Evolutionary conservation across 2,329 filamentous ascomycete species (phyloP).

Genomic region (Aspergillus quadricinctus): DNA sequence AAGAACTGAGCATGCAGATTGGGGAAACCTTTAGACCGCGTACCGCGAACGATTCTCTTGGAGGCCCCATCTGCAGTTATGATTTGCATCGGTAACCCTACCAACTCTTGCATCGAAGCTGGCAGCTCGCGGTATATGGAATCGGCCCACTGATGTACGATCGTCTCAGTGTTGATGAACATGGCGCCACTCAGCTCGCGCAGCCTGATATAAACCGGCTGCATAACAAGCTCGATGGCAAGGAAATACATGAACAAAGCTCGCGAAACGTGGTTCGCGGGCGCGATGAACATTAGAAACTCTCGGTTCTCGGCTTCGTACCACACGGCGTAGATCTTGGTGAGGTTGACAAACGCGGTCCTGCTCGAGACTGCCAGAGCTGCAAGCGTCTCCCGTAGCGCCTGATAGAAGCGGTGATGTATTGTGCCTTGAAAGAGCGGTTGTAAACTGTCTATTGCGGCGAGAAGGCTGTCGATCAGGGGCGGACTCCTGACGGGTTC

Average conservation of each 20-base stretch:
- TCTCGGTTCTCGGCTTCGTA: slow-evolving; percentile 37
- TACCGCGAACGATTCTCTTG: neutral
- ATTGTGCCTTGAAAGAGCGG: slow-evolving; percentile 31
- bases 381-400: slow-evolving; percentile 20
- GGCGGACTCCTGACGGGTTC: neutral
- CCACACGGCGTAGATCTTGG: slow-evolving; percentile 39
- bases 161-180: slow-evolving; percentile 6
- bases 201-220: slow-evolving; percentile 12
- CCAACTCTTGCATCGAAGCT: slow-evolving; percentile 27
- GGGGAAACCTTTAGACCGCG: neutral
- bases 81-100: slow-evolving; percentile 24
- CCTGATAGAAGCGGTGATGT: slow-evolving; percentile 15
- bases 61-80: neutral
- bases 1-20: neutral
- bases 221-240: slow-evolving; percentile 43
- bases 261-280: slow-evolving; percentile 39
- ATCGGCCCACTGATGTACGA: slow-evolving; percentile 38
- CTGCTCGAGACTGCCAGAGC: slow-evolving; percentile 10
- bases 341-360: slow-evolving; percentile 39
- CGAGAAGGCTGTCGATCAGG: slow-evolving; percentile 14
- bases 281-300: slow-evolving; percentile 43
- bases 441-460: slow-evolving; percentile 16
- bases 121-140: slow-evolving; percentile 32
- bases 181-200: slow-evolving; percentile 6
- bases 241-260: slow-evolving; percentile 47